phyloP scores from a whole-genome alignment of 2,329 filamentous ascomycete species.

The Penicillium hesseltinei region DNA sequence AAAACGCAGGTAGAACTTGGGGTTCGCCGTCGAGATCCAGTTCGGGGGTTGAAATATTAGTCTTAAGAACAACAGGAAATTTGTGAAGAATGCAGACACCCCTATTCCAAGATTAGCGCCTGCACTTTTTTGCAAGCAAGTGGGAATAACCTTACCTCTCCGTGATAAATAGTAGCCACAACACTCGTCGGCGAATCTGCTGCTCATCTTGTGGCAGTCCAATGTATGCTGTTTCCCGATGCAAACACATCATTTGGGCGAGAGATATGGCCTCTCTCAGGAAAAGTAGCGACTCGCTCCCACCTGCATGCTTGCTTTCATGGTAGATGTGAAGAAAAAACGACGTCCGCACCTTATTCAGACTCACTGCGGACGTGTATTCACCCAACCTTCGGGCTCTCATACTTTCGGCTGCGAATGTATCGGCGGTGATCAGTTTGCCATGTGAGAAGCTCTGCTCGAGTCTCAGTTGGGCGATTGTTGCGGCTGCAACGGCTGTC shows the following conservation, averaged over 20 bases:
- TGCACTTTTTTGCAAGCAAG: background rate
- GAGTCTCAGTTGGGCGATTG: background rate
- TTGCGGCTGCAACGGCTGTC: background rate
- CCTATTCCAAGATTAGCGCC: background rate
- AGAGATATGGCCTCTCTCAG: background rate
- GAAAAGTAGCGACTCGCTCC: background rate
- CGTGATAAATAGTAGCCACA: background rate
- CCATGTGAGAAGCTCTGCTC: background rate
- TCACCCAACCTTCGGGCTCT: background rate
- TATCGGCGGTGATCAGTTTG: background rate
- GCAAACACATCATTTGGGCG: background rate
- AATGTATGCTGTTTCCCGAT: background rate
- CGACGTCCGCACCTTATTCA: background rate
- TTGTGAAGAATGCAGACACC: background rate
- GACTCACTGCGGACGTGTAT: background rate
- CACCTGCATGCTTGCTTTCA: background rate
- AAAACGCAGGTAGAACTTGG: background rate
- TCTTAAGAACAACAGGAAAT: background rate
- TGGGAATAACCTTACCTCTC: background rate
- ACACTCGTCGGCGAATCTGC: background rate
- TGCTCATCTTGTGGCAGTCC: background rate
- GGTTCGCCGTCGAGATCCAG: background rate
- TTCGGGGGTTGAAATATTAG: background rate
- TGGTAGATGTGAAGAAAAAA: background rate
- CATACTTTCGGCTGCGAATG: background rate